Percentiles rank a stretch among this genome's conserved stretches.
Evolutionary conservation across 2,329 filamentous ascomycete genomes (phyloP).

Genomic region (Graphium sp.): DNA sequence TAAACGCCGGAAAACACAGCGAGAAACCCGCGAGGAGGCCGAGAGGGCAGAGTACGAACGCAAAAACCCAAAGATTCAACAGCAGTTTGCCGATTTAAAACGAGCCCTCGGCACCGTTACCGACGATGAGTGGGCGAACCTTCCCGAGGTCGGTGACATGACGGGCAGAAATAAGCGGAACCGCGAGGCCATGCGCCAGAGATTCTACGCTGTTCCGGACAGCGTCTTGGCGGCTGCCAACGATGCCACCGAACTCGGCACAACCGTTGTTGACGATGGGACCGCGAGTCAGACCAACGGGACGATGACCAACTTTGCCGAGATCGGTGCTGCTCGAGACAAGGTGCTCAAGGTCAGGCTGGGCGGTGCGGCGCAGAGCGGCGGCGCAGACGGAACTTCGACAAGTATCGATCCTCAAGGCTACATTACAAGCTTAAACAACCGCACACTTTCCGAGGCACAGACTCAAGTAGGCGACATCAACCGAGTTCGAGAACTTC

Average conservation of each 20-base stretch:
- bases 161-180: conserved; percentile 83
- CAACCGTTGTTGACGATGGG: conserved; percentile 74
- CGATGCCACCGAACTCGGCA: conserved; percentile 66
- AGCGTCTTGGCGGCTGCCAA: conserved; percentile 81
- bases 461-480: conserved; percentile 86
- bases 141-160: conserved; percentile 91
- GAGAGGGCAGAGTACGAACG: conserved; percentile 91
- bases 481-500: conserved; percentile 74
- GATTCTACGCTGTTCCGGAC: conserved; percentile 94
- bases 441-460: conserved; percentile 60
- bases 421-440: conserved; percentile 82
- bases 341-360: conserved; percentile 90
- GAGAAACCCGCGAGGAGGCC: conserved; percentile 84
- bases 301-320: conserved; percentile 94
- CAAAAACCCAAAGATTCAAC: conserved; percentile 95
- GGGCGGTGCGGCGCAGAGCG: conserved; percentile 67
- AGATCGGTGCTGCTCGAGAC: conserved; percentile 90
- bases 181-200: conserved; percentile 65
- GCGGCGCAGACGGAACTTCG: conserved; percentile 47
- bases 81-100: conserved; percentile 94
- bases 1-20: conserved; percentile 67
- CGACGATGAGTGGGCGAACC: conserved; percentile 90
- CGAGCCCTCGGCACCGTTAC: conserved; percentile 73
- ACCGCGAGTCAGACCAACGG: conserved; percentile 50
- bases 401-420: conserved; percentile 91